A percentile compares a stretch with the other conserved stretches of the same genome.
Conservation (phyloP, 2,329 filamentous ascomycete genomes). For the Ophiostoma quercus region DNA sequence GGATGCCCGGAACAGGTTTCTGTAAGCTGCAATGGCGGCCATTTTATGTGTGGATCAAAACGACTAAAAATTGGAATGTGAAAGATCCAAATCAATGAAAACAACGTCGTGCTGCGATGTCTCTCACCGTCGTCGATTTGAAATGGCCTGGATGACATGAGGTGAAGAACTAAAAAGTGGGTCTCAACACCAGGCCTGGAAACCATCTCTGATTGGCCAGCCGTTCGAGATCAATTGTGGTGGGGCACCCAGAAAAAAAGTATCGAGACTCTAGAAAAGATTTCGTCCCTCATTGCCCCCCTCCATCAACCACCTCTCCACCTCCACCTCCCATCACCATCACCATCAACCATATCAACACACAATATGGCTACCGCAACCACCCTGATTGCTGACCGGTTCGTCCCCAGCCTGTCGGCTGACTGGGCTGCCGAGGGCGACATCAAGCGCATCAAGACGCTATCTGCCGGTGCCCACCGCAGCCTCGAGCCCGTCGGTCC, state of each 20-base stretch:
- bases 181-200: neutral
- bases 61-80: neutral
- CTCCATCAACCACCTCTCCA: conserved; percentile 8
- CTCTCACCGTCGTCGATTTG: neutral
- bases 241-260: conserved; percentile 17
- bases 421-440: conserved; percentile 86
- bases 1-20: conserved; percentile 73
- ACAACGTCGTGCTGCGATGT: neutral
- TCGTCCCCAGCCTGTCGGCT: conserved; percentile 69
- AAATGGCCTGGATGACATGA: neutral
- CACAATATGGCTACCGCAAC: conserved; percentile 58
- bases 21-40: conserved; percentile 67
- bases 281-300: neutral
- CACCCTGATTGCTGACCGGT: conserved; percentile 54
- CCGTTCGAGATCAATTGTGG: neutral
- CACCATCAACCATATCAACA: conserved; percentile 16
- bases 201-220: neutral
- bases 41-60: neutral
- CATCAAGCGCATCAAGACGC: conserved; percentile 75
- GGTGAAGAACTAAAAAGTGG: conserved; percentile 11
- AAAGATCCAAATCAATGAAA: neutral
- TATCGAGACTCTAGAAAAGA: conserved; percentile 25
- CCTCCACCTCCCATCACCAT: conserved; percentile 10
- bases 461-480: conserved; percentile 73
- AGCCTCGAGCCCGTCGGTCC: conserved; percentile 94